A percentile compares a stretch with the other conserved stretches of the same genome.
phyloP scores from a whole-genome alignment of 2,329 filamentous ascomycete species.

The Aspergillus spinulosporus region DNA sequence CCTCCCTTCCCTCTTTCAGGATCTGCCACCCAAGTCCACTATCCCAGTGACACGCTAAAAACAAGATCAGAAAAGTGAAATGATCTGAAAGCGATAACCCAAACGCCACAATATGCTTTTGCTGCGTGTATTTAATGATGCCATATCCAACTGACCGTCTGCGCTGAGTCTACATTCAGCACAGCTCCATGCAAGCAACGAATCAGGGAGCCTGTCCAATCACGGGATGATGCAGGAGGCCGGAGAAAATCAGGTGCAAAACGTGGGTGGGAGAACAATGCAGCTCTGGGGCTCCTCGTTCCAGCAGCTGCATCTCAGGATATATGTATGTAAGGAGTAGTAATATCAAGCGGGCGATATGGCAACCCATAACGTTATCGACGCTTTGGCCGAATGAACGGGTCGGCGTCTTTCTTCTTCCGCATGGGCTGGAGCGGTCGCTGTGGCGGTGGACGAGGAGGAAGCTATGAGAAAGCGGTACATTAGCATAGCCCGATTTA shows the following conservation, averaged over 20 bases:
- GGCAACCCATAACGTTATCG: conserved; percentile 20
- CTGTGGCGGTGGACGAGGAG: conserved; percentile 21
- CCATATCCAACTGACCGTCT: not conserved
- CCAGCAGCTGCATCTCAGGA: not conserved
- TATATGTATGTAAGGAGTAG: not conserved
- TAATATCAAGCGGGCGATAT: not conserved
- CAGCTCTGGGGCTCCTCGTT: not conserved
- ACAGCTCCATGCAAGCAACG: not conserved
- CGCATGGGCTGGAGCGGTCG: conserved; percentile 35
- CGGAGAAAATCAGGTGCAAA: not conserved
- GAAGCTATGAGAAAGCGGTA: conserved; percentile 20
- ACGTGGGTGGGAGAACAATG: not conserved
- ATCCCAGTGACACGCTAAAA: not conserved
- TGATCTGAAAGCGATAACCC: not conserved
- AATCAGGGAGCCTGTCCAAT: conserved; percentile 1
- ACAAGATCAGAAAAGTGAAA: not conserved
- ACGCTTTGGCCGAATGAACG: conserved; percentile 45
- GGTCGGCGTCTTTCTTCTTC: conserved; percentile 42
- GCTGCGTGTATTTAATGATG: conserved; percentile 1
- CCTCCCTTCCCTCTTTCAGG: not conserved
- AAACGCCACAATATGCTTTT: conserved; percentile 19
- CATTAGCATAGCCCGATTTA: conserved; percentile 16
- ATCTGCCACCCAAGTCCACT: not conserved
- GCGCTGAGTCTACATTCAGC: not conserved
- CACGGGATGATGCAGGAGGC: not conserved